Percentiles rank a stretch among this genome's conserved stretches.
phyloP scores from a whole-genome alignment of 208 protist species.

The Phytomonas francai region DNA sequence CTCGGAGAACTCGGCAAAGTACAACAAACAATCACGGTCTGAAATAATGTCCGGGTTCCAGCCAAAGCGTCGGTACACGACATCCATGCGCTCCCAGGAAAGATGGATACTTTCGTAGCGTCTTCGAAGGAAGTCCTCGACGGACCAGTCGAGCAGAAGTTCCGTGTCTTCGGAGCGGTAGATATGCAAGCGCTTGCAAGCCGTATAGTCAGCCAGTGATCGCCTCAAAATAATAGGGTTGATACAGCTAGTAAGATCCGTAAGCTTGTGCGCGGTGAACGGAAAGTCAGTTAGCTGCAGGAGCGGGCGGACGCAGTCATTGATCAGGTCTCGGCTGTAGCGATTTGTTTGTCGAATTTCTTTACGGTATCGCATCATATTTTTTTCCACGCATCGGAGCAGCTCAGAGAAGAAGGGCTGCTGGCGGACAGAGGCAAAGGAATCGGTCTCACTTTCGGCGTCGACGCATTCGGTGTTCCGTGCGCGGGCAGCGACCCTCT shows the following conservation, averaged over 20 bases:
- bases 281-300: slow-evolving; percentile 84
- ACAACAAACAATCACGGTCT: slow-evolving; percentile 73
- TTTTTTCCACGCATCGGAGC: slow-evolving; percentile 55
- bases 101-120: slow-evolving; percentile 88
- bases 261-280: slow-evolving; percentile 59
- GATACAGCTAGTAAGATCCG: slow-evolving; percentile 50
- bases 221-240: slow-evolving; percentile 51
- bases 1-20: slow-evolving; percentile 69
- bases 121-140: slow-evolving; percentile 83
- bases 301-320: slow-evolving; percentile 75
- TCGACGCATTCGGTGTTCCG: neutral
- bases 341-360: slow-evolving; percentile 48
- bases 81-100: slow-evolving; percentile 84
- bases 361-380: slow-evolving; percentile 68
- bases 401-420: slow-evolving; percentile 80
- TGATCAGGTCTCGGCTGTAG: slow-evolving; percentile 60
- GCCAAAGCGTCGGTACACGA: slow-evolving; percentile 71
- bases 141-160: slow-evolving; percentile 80
- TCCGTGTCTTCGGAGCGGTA: slow-evolving; percentile 76
- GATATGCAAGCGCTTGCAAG: slow-evolving; percentile 60
- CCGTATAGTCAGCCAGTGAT: slow-evolving; percentile 43
- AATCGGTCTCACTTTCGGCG: slow-evolving; percentile 26
- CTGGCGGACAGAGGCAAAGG: slow-evolving; percentile 32
- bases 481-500: neutral
- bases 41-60: slow-evolving; percentile 68